A percentile compares a stretch with the other conserved stretches of the same genome.
These are phyloP conservation scores for Blastomyces gilchristii DNA, from an alignment of 2,329 filamentous ascomycete species.

Conservation along the genomic window DNA sequence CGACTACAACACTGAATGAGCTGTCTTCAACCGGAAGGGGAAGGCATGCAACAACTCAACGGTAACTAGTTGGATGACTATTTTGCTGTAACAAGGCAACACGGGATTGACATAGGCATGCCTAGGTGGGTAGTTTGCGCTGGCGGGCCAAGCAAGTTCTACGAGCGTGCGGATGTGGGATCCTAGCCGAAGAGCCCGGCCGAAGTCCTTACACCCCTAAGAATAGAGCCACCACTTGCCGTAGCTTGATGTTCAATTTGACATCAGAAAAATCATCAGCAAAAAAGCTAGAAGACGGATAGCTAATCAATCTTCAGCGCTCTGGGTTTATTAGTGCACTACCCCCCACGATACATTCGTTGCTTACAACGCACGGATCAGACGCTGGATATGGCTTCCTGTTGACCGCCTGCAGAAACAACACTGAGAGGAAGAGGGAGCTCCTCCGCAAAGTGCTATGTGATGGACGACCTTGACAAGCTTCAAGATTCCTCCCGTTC, in stretches of 20 bases:
- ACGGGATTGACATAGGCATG: not conserved
- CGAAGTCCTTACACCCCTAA: not conserved
- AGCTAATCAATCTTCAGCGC: too few relatives aligned
- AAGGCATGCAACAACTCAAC: not conserved
- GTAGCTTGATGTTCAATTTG: too few relatives aligned
- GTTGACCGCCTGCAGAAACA: too few relatives aligned
- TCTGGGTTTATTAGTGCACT: too few relatives aligned
- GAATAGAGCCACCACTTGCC: too few relatives aligned
- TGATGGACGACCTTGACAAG: too few relatives aligned
- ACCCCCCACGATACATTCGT: too few relatives aligned
- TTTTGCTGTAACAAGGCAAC: not conserved
- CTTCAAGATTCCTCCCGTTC: too few relatives aligned
- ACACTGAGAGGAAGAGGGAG: not conserved
- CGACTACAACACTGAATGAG: not conserved
- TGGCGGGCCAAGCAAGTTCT: not conserved
- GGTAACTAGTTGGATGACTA: not conserved
- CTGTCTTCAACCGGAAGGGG: not conserved
- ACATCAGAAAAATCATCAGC: too few relatives aligned
- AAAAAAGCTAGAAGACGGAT: too few relatives aligned
- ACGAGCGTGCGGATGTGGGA: not conserved
- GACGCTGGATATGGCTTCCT: not conserved
- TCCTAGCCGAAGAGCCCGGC: not conserved
- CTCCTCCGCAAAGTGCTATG: not conserved
- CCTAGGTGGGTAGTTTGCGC: not conserved
- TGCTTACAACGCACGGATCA: constrained; percentile 1